Conservation (phyloP, 148 eudicot species). For the Rhododendron molle region DNA sequence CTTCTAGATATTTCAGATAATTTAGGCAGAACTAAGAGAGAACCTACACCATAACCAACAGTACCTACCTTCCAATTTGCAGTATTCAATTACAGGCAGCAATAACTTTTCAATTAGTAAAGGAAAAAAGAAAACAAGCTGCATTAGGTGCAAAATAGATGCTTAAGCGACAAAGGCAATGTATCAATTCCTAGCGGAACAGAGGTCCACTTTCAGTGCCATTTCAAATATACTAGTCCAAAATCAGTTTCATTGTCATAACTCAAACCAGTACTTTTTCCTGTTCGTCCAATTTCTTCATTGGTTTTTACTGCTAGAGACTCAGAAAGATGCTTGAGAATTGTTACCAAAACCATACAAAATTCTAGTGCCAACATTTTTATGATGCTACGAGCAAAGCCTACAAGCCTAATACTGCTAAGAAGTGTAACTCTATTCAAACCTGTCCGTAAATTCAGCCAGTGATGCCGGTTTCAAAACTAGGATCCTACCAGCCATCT, state of each 20-base stretch:
- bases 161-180: no score
- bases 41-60: neutral
- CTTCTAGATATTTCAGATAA: neutral
- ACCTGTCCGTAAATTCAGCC: constrained; percentile 79
- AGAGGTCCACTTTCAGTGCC: neutral
- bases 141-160: neutral
- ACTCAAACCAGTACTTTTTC: neutral
- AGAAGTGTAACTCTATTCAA: neutral
- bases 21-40: neutral
- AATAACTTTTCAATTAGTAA: neutral
- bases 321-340: neutral
- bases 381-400: neutral
- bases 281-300: neutral
- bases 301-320: neutral
- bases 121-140: neutral
- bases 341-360: neutral
- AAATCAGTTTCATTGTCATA: neutral
- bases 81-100: neutral
- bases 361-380: neutral
- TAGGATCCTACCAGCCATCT: constrained; percentile 90
- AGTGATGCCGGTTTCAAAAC: constrained; percentile 76
- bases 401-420: neutral
- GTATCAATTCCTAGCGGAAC: neutral
- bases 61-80: neutral
- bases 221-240: neutral